phyloP scores from a whole-genome alignment of 2,329 filamentous ascomycete genomes.

The Aspergillus fumigatus region DNA sequence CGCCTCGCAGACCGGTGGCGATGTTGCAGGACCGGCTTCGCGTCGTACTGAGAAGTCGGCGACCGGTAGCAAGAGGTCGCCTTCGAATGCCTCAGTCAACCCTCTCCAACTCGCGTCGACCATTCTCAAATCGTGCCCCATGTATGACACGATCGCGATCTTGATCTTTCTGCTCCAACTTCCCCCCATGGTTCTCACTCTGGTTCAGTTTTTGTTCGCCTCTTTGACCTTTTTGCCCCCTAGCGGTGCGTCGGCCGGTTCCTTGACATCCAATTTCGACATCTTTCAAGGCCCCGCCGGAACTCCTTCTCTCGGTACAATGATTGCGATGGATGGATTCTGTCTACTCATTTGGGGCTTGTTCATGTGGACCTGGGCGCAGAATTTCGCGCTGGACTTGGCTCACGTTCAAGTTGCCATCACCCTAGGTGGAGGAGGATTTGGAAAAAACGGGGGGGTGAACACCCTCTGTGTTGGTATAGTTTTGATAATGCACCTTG shows the following conservation, averaged over 20 bases:
- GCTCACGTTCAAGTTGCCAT: conserved; percentile 92
- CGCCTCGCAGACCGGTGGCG: conserved; percentile 26
- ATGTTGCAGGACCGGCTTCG: conserved; percentile 22
- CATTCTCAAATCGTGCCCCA: conserved; percentile 81
- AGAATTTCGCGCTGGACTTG: conserved; percentile 82
- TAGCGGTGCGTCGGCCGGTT: conserved; percentile 69
- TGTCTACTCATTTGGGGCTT: conserved; percentile 76
- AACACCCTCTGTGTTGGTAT: conserved; percentile 44
- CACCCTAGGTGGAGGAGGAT: conserved; percentile 74
- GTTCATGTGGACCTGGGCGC: conserved; percentile 79
- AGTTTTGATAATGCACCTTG: conserved; percentile 43
- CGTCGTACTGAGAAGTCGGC: conserved; percentile 29
- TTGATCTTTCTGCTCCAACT: conserved; percentile 93
- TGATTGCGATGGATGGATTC: conserved; percentile 76
- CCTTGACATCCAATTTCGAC: conserved; percentile 75
- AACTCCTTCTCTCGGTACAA: conserved; percentile 79
- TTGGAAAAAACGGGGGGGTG: conserved; percentile 44
- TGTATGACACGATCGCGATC: conserved; percentile 93
- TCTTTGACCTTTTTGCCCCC: conserved; percentile 88
- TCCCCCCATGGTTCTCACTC: conserved; percentile 78
- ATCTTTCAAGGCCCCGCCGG: conserved; percentile 85
- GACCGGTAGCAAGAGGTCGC: conserved; percentile 28
- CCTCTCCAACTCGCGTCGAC: conserved; percentile 75
- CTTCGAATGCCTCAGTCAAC: conserved; percentile 53
- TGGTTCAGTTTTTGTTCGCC: conserved; percentile 89